Base-by-base conservation (phyloP, 2,329 filamentous ascomycete species). In the Botrytis paeoniae region DNA sequence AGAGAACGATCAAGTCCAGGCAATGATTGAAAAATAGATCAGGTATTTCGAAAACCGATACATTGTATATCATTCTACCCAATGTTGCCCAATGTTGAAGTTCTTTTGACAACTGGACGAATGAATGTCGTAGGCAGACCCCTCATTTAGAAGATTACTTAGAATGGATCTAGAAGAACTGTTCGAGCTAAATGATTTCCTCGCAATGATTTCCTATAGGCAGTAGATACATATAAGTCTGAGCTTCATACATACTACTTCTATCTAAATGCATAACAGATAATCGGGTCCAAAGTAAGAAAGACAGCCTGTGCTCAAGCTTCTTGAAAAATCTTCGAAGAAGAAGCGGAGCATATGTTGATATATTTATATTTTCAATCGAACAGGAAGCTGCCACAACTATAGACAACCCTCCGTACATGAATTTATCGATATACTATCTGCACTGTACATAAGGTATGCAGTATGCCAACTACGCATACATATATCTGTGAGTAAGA, bases 261-360 rank as follows among this genome's bases (percentile, higher is more conserved):
- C n/a, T 39, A 41, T 62, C 25, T 39, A 14, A n/a, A 39, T 62
- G 35, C 37, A n/a, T n/a, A 41, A 37, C 60, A 62, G 60, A 62
- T 62, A n/a, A 62, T 39, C 25, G 37, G 60, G 60, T 14, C 60
- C 60, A 41, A 62, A 62, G 60, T 39, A n/a, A 62, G 22, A n/a
- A 60, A 62, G 37, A 37, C 37, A 62, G 35, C 37, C 60, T 62
- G 60, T 62, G 60, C 35, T 62, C 60, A n/a, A 61, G 60, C 60
- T 61, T 37, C 22, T 39, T 39, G 60, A 41, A n/a, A 37, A 62
- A 39, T 41, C 22, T 57, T 16, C 18, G 51, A 29, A 8, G 25
- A 18, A 62, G 37, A 62, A 39, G 37, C 60, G 22, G 35, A 62
- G 35, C 60, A 39, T 20, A 39, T 5, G 35, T n/a, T 29, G 51